phyloP scores from a whole-genome alignment of 2,329 filamentous ascomycete species.

The Aspergillus chevalieri region DNA sequence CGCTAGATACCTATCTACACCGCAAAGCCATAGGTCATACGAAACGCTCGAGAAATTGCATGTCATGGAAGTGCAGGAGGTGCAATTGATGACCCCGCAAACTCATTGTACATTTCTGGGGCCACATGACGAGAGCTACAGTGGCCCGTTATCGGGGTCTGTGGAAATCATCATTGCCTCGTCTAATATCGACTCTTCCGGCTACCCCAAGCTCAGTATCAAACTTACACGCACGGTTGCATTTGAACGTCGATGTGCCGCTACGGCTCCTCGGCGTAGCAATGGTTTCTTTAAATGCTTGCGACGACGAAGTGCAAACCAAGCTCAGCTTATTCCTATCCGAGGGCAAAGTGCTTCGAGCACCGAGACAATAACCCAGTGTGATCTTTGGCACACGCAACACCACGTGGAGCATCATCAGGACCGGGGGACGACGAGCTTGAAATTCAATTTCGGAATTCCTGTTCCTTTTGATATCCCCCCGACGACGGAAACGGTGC shows the following conservation, averaged over 20 bases:
- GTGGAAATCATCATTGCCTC: neutral
- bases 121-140: neutral
- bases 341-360: neutral
- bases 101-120: neutral
- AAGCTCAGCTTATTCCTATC: neutral
- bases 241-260: neutral
- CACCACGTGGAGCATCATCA: neutral
- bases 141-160: neutral
- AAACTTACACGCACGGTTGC: neutral
- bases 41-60: too few relatives aligned
- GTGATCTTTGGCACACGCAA: neutral
- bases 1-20: too few relatives aligned
- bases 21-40: too few relatives aligned
- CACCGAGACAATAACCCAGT: neutral
- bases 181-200: neutral
- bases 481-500: neutral
- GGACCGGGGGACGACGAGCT: neutral
- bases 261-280: neutral
- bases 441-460: neutral
- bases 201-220: neutral
- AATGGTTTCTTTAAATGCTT: neutral
- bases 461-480: neutral
- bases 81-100: too few relatives aligned
- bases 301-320: neutral
- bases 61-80: too few relatives aligned